Base-by-base conservation (phyloP, 495 filamentous ascomycete genomes). In the Penicillium chermesinum region DNA sequence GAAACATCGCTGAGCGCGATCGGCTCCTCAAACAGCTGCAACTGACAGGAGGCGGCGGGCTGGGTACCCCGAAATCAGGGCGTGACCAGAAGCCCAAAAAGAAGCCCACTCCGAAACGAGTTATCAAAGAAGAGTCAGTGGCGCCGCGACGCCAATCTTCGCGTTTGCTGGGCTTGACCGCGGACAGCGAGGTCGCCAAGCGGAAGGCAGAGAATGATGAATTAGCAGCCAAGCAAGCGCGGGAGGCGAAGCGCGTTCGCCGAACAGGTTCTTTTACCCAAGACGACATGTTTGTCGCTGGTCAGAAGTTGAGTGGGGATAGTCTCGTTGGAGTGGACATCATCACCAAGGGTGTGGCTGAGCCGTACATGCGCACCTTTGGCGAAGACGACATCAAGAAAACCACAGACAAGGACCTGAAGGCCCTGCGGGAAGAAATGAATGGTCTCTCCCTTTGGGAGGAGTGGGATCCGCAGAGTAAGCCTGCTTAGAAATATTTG, bases 341-440 rank as follows among this genome's bases (percentile, higher is more conserved):
- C 1, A 70, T 83, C 5, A 79, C 77, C 14, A 79, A 84, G 51
- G 86, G 86, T 16, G 72, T 75, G 20, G 87, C 88, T 1, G 80
- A 85, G 49, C 88, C 88, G 0, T 85, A 89, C 35, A 78, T 88
- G 39, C 72, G 85, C 20, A 95, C 91, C 0, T 96, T 97, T 59
- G 83, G 76, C 1, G 82, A 86, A 1, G 78, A 84, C 25, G 86
- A 97, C 68, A 81, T 95, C 33, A 78, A 90, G 53, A 81, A 84
- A 42, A 96, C 91, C 0, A 80, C 75, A 0, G 85, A 96, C 59
- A 84, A 84, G 56, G 83, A 80, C 20, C 61, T 98, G 7, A 87
- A 85, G 65, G 78, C 78, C 0, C 52, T 96, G 49, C 78, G 94
- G 42, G 73, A 91, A 69, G 83, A 83, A 50, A 90, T 98, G 87